Evolutionary conservation across 2,329 filamentous ascomycete species (phyloP), one percentile per base, ranked within the genome.

Genomic region (Lasiodiplodia hormozganensis): DNA sequence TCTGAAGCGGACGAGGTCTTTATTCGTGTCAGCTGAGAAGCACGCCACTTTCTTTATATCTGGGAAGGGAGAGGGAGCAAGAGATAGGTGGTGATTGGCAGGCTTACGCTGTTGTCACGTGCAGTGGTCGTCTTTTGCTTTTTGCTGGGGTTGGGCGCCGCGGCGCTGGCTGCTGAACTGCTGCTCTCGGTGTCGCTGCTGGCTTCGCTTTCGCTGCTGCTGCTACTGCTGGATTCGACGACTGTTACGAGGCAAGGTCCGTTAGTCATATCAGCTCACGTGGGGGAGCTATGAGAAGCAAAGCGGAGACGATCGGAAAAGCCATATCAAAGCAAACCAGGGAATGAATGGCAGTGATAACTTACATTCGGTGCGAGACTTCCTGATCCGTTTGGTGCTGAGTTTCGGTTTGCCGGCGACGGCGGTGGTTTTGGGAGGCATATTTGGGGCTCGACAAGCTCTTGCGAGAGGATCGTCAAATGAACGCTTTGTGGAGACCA

Each of bases 281-380:
- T 11, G 28, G 43, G 11, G 43, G 34, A 21, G 4, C 31, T 2
- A n/a, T 16, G 52, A 21, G 21, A 49, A n/a, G 7, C n/a, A 62
- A n/a, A 40, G 23, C 10, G 5, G 34, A 28, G 16, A 21, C 12
- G 6, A n/a, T 38, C n/a, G 43, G 34, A 21, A 28, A 40, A 7
- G 10, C 56, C 6, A 34, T 7, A 38, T 51, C 4, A 10, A 67
- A 16, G 36, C 3, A 18, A 23, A 51, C 8, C 10, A 60, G 11
- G 5, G 28, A 18, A 21, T 21, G 49, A 4, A 21, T 5, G 12
- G 8, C 14, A 25, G n/a, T 16, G 10, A 18, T 10, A 4, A 51
- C 53, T n/a, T 60, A 67, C 65, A n/a, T 31, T 58, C 53, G 11
- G 65, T 67, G 38, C 65, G 52, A n/a, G 54, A 60, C 43, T 67